These are phyloP conservation scores for Acer negundo DNA, from an alignment of 345 rosid species.

Conservation along the genomic window DNA sequence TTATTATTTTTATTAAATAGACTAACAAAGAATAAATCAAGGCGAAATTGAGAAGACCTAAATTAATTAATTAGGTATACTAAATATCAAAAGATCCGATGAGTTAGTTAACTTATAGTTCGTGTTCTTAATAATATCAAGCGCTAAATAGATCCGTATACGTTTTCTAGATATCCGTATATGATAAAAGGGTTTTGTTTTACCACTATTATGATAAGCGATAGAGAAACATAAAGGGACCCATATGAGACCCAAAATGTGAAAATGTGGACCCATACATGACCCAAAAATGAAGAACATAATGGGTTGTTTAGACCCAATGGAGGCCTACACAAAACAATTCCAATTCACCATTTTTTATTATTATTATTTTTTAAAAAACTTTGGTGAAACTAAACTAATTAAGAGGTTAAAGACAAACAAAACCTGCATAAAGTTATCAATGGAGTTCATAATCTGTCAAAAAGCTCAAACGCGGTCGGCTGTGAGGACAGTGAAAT, in stretches of 20 bases:
- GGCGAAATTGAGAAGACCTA: not conserved
- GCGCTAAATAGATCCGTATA: too few species aligned
- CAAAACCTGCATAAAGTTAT: slow-evolving; percentile 13
- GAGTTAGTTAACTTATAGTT: too few species aligned
- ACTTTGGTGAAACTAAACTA: not conserved
- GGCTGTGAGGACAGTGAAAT: slow-evolving; percentile 21
- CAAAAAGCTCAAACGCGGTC: slow-evolving; percentile 29
- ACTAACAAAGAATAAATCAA: not conserved
- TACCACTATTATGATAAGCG: too few species aligned
- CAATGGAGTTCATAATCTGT: not conserved
- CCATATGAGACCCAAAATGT: slow-evolving; percentile 32
- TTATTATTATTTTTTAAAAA: too few species aligned
- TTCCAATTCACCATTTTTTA: not conserved
- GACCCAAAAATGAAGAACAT: slow-evolving; percentile 18
- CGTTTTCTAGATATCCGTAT: too few species aligned
- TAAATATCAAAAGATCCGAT: too few species aligned
- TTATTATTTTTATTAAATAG: too few species aligned
- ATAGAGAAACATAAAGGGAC: slow-evolving; percentile 1
- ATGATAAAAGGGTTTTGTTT: too few species aligned
- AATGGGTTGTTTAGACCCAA: not conserved
- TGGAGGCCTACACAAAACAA: not conserved
- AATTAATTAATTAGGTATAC: too few species aligned
- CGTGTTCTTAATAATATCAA: too few species aligned
- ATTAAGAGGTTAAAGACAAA: slow-evolving; percentile 12
- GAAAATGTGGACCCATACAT: slow-evolving; percentile 1